Percentiles rank a stretch among this genome's conserved stretches.
phyloP scores from a whole-genome alignment of 768 basidiomycete species.

The Mycena galericulata region DNA sequence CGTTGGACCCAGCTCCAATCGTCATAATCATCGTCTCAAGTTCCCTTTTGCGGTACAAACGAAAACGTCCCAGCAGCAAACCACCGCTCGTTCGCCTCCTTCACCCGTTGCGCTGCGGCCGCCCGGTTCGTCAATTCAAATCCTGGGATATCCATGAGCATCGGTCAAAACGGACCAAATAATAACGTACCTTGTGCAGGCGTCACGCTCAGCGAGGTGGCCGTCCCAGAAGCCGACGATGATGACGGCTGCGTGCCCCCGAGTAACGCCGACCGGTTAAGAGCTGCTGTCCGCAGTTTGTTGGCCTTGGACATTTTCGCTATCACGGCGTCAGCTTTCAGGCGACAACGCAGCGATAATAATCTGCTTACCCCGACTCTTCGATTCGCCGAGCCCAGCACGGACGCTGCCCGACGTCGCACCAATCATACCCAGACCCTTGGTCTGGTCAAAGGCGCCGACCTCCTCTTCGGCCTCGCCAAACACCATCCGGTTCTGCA shows the following conservation, averaged over 20 bases:
- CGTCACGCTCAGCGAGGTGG: conserved; percentile 93
- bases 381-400: conserved; percentile 87
- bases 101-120: conserved; percentile 86
- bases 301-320: conserved; percentile 97
- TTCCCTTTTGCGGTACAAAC: conserved; percentile 71
- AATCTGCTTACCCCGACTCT: conserved; percentile 81
- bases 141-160: conserved; percentile 57
- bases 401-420: conserved; percentile 88
- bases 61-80: conserved; percentile 90
- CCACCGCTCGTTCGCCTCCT: conserved; percentile 98
- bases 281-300: conserved; percentile 87
- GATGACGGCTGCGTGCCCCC: conserved; percentile 71
- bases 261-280: conserved; percentile 79
- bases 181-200: conserved; percentile 86
- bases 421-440: conserved; percentile 98
- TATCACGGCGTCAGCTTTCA: conserved; percentile 45
- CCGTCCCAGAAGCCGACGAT: conserved; percentile 92
- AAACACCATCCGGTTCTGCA: conserved; percentile 97
- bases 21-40: conserved; percentile 33
- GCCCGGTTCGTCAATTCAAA: conserved; percentile 96
- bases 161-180: background rate
- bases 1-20: conserved; percentile 3
- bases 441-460: conserved; percentile 97
- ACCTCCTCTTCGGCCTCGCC: conserved; percentile 97
- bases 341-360: background rate